phyloP scores from a whole-genome alignment of 805 yeast species.

The Suhomyces sp. region DNA sequence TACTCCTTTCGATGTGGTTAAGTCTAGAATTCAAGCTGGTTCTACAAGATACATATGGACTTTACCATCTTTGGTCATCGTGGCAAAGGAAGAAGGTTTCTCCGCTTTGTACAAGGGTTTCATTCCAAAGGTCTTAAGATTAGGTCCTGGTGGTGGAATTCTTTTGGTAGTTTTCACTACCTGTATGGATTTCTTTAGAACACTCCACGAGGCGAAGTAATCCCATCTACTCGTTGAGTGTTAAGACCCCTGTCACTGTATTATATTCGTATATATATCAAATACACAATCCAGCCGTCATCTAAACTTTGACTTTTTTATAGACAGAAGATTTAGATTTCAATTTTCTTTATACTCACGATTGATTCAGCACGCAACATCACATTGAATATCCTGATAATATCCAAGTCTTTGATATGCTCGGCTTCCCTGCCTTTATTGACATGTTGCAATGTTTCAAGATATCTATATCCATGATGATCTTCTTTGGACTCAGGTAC shows the following conservation, averaged over 20 bases:
- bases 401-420: constrained; percentile 2
- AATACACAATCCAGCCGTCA: too few relatives aligned
- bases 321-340: not conserved
- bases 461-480: not conserved
- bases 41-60: constrained; percentile 92
- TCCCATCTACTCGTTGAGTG: not conserved
- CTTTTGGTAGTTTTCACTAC: constrained; percentile 93
- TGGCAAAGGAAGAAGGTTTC: constrained; percentile 89
- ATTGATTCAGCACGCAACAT: too few relatives aligned
- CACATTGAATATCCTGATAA: constrained; percentile 5
- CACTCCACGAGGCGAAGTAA: constrained; percentile 29
- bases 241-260: not conserved
- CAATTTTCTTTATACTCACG: not conserved
- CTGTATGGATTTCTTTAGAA: constrained; percentile 90
- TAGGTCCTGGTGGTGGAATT: constrained; percentile 99
- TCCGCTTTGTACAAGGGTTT: constrained; percentile 92
- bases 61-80: constrained; percentile 68
- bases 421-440: constrained; percentile 2
- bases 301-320: not conserved
- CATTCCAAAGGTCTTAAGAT: constrained; percentile 92
- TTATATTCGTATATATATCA: not conserved
- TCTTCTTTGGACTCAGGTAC: not conserved
- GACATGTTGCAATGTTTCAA: constrained; percentile 6
- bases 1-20: constrained; percentile 97
- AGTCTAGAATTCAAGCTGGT: constrained; percentile 94